phyloP scores from a whole-genome alignment of 306 rosid genomes.

The Medicago ruthenica region DNA sequence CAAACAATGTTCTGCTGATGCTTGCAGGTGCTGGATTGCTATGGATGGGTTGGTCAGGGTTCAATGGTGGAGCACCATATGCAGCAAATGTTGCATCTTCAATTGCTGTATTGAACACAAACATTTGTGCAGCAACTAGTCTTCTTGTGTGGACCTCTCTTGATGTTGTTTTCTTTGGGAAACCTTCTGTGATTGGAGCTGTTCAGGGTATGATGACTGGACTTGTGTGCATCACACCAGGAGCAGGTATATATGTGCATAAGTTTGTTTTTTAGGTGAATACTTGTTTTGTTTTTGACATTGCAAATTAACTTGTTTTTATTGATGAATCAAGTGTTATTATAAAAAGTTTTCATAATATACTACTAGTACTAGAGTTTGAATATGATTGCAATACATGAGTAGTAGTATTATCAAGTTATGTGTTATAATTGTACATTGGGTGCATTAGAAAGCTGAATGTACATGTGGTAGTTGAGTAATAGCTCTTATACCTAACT shows the following conservation, averaged over 20 bases:
- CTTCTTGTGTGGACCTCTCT: slow-evolving; percentile 84
- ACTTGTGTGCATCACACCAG: slow-evolving; percentile 91
- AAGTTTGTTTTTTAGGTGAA: not conserved
- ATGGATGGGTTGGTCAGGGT: slow-evolving; percentile 99
- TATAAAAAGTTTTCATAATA: not conserved
- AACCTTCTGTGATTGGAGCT: slow-evolving; percentile 94
- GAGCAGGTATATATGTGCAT: slow-evolving; percentile 65
- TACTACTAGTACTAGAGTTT: not conserved
- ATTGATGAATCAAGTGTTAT: too few relatives aligned
- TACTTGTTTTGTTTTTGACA: not conserved
- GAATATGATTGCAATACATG: not conserved
- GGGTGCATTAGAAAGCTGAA: too few relatives aligned
- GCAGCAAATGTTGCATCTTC: slow-evolving; percentile 75
- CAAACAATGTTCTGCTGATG: slow-evolving; percentile 87
- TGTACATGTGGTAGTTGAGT: too few relatives aligned
- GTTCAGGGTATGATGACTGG: slow-evolving; percentile 99
- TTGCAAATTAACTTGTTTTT: too few relatives aligned
- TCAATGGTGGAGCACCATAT: slow-evolving; percentile 92
- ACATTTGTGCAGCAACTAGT: slow-evolving; percentile 82
- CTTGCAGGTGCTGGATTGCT: slow-evolving; percentile 81
- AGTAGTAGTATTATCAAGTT: not conserved
- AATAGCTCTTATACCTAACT: too few relatives aligned
- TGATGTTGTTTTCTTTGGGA: slow-evolving; percentile 81
- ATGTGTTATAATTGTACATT: too few relatives aligned
- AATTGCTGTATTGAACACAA: slow-evolving; percentile 81